Conservation (phyloP, 1,284 basidiomycete genomes). For the Malassezia caprae region DNA sequence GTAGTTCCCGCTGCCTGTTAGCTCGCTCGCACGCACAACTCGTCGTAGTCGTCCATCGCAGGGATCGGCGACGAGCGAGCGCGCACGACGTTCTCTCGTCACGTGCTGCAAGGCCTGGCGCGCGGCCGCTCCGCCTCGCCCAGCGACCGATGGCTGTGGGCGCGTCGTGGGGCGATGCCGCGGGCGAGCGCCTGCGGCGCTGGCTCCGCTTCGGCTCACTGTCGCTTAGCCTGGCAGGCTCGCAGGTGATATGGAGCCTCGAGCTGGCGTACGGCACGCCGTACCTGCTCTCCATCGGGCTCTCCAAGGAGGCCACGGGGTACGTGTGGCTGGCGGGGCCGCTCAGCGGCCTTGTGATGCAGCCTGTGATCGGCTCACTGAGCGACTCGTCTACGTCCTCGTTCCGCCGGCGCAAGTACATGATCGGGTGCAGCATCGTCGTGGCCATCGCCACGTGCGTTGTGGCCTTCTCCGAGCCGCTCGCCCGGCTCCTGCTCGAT, state of each 20-base stretch:
- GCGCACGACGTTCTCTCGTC: background rate
- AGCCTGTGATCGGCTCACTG: slow-evolving; percentile 86
- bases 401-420: slow-evolving; percentile 75
- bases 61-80: background rate
- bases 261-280: slow-evolving; percentile 82
- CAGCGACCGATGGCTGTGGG: background rate
- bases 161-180: slow-evolving; percentile 1
- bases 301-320: slow-evolving; percentile 80
- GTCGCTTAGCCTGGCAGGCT: slow-evolving; percentile 58
- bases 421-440: slow-evolving; percentile 66
- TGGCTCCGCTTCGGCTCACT: slow-evolving; percentile 36
- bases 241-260: slow-evolving; percentile 84
- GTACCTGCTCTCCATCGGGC: slow-evolving; percentile 74
- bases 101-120: background rate
- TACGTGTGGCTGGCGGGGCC: slow-evolving; percentile 95
- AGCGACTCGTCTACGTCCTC: slow-evolving; percentile 82
- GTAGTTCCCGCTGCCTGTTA: slow-evolving; percentile 35
- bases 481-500: slow-evolving; percentile 68
- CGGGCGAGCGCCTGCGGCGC: slow-evolving; percentile 1
- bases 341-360: slow-evolving; percentile 78
- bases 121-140: background rate
- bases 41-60: slow-evolving; percentile 45
- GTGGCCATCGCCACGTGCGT: slow-evolving; percentile 64
- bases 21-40: slow-evolving; percentile 23
- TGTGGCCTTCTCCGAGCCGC: slow-evolving; percentile 71